phyloP scores from a whole-genome alignment of 371 early-diverging fungal genomes.

The Funneliformis caledonium region DNA sequence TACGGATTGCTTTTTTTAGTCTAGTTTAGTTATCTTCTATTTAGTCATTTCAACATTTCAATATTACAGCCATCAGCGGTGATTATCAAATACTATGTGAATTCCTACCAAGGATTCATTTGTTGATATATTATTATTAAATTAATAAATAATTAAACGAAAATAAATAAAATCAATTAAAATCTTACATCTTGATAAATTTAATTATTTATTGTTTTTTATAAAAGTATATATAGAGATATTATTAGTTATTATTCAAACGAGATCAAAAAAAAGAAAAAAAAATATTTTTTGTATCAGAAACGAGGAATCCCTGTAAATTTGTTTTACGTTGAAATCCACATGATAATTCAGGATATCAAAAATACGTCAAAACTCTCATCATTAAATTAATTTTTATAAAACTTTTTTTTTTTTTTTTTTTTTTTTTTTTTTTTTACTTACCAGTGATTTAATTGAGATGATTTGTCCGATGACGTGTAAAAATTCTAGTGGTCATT shows the following conservation, averaged over 20 bases:
- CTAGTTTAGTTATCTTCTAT: too few species aligned
- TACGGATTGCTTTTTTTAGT: too few species aligned
- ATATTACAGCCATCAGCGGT: too few species aligned
- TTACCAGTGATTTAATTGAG: background rate
- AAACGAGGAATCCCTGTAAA: background rate
- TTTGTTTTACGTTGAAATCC: background rate
- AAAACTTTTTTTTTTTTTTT: too few species aligned
- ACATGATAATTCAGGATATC: background rate
- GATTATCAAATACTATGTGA: too few species aligned
- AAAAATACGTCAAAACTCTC: background rate
- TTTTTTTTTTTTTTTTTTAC: background rate
- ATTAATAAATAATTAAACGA: too few species aligned
- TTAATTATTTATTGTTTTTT: background rate
- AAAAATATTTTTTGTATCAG: background rate
- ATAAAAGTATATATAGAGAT: background rate
- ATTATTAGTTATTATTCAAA: background rate
- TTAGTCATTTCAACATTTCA: too few species aligned
- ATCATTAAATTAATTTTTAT: background rate
- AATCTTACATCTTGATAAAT: background rate
- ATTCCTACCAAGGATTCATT: too few species aligned
- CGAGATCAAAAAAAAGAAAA: background rate
- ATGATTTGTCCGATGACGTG: too few species aligned
- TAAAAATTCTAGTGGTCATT: too few species aligned
- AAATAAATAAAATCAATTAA: too few species aligned
- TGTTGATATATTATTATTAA: too few species aligned